Percentiles rank a stretch among this genome's conserved stretches.
Conservation (phyloP, 805 yeast species). For the Lipomyces sp. region DNA sequence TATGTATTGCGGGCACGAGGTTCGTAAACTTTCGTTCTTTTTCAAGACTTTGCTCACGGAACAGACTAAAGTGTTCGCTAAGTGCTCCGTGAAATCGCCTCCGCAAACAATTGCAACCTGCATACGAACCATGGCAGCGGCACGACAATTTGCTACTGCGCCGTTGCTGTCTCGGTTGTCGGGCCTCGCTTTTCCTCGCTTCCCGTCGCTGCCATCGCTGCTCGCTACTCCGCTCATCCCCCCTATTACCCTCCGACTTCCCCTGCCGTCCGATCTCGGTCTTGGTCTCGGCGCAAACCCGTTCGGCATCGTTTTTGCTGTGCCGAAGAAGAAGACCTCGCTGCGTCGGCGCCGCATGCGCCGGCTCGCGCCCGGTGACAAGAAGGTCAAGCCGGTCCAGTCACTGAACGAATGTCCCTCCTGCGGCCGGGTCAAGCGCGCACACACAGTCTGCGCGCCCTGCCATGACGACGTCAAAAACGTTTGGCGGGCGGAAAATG, state of each 20-base stretch:
- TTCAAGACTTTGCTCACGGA: too few relatives aligned
- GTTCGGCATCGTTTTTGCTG: conserved; percentile 77
- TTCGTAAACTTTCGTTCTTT: too few relatives aligned
- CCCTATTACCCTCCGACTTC: conserved; percentile 17
- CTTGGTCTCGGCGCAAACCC: conserved; percentile 40
- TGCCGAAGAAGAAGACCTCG: conserved; percentile 90
- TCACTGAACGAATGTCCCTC: conserved; percentile 90
- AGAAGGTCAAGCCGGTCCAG: conserved; percentile 70
- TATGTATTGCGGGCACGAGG: too few relatives aligned
- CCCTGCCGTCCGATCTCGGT: conserved; percentile 19
- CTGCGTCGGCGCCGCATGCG: conserved; percentile 81
- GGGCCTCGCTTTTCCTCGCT: too few relatives aligned
- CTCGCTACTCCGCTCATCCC: conserved; percentile 6
- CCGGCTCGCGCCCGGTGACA: conserved; percentile 76
- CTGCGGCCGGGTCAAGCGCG: conserved; percentile 87
- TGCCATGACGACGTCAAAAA: conserved; percentile 80
- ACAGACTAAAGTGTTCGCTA: too few relatives aligned
- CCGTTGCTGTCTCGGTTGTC: too few relatives aligned
- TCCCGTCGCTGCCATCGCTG: neutral
- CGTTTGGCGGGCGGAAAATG: conserved; percentile 54
- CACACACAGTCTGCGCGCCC: conserved; percentile 88
- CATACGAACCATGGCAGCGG: too few relatives aligned
- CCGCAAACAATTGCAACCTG: neutral
- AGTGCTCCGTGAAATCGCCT: neutral
- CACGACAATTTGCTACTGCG: too few relatives aligned